Percentiles rank a stretch among this genome's conserved stretches.
phyloP scores from a whole-genome alignment of 1,139 yeast species.

The Lodderomyces theae region DNA sequence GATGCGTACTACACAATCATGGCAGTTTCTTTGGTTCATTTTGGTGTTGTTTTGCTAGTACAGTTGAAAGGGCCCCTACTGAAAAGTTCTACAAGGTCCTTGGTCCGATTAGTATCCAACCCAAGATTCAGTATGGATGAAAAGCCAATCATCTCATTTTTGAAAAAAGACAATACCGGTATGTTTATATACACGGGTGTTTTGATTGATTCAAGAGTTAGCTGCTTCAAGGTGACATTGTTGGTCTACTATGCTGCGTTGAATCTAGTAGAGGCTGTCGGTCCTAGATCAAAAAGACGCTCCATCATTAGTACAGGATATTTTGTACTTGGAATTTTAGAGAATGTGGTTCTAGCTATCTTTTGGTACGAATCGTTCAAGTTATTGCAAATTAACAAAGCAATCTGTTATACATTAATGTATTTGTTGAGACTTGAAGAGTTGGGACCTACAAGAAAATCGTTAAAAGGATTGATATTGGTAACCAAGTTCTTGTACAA shows the following conservation, averaged over 20 bases:
- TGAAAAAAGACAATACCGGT: slow-evolving; percentile 11
- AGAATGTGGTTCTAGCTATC: slow-evolving; percentile 9
- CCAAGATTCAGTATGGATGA: slow-evolving; percentile 5
- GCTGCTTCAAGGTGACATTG: slow-evolving; percentile 6
- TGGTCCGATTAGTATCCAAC: slow-evolving; percentile 4
- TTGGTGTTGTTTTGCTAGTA: slow-evolving; percentile 4
- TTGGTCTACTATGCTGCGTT: slow-evolving; percentile 11
- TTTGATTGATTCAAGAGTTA: slow-evolving; percentile 10
- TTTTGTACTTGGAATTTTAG: slow-evolving; percentile 12
- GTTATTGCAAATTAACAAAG: slow-evolving; percentile 4
- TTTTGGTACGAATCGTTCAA: slow-evolving; percentile 14
- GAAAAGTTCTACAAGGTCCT: background rate
- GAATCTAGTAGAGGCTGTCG: slow-evolving; percentile 8
- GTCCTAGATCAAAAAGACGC: background rate
- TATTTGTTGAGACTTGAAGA: slow-evolving; percentile 14
- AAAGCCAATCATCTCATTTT: slow-evolving; percentile 7
- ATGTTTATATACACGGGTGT: slow-evolving; percentile 12
- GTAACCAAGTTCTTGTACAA: background rate
- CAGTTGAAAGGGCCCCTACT: slow-evolving; percentile 4
- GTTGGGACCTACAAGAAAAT: slow-evolving; percentile 7
- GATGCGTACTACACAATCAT: slow-evolving; percentile 11
- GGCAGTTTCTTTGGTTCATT: slow-evolving; percentile 8
- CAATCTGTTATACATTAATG: slow-evolving; percentile 12
- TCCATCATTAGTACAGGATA: slow-evolving; percentile 3
- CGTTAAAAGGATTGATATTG: background rate